These are phyloP conservation scores for Vanrija pseudolonga DNA, from an alignment of 1,284 basidiomycete genomes.

Conservation along the genomic window DNA sequence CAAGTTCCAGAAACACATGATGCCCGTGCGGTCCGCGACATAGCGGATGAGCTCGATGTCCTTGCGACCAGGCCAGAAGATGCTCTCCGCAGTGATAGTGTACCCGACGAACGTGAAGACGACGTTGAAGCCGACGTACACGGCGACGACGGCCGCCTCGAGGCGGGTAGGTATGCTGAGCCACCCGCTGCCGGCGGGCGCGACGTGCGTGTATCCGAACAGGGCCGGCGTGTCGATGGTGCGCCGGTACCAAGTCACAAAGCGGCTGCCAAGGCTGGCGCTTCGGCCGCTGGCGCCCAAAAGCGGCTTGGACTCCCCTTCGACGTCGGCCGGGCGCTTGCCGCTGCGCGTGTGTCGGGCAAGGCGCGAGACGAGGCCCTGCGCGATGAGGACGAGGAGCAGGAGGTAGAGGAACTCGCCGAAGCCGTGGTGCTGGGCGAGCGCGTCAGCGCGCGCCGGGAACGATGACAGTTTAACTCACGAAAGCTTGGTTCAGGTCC, in stretches of 20 bases:
- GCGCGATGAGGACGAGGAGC: too few relatives aligned
- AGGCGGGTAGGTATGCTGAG: conserved; percentile 28
- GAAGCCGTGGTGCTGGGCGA: too few relatives aligned
- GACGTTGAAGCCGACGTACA: conserved; percentile 27
- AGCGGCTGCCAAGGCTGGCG: too few relatives aligned
- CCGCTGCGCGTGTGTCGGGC: too few relatives aligned
- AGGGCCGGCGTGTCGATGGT: conserved; percentile 24
- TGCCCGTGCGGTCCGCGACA: conserved; percentile 27
- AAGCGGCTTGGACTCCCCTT: too few relatives aligned
- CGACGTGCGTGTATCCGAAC: conserved; percentile 22
- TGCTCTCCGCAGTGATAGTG: conserved; percentile 53
- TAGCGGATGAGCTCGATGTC: conserved; percentile 21
- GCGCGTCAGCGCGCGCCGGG: too few relatives aligned
- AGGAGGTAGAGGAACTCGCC: too few relatives aligned
- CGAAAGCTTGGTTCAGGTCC: too few relatives aligned
- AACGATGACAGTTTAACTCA: too few relatives aligned
- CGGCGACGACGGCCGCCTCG: conserved; percentile 25
- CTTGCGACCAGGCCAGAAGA: conserved; percentile 10
- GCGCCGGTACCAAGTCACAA: conserved; percentile 13
- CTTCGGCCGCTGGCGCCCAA: too few relatives aligned
- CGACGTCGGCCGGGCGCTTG: too few relatives aligned
- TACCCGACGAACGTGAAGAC: conserved; percentile 50
- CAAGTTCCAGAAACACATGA: conserved; percentile 34
- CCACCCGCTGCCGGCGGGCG: conserved; percentile 16
- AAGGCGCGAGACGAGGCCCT: too few relatives aligned